Evolutionary conservation across 1,284 basidiomycete genomes (phyloP).

Genomic region (Boletus smithii): DNA sequence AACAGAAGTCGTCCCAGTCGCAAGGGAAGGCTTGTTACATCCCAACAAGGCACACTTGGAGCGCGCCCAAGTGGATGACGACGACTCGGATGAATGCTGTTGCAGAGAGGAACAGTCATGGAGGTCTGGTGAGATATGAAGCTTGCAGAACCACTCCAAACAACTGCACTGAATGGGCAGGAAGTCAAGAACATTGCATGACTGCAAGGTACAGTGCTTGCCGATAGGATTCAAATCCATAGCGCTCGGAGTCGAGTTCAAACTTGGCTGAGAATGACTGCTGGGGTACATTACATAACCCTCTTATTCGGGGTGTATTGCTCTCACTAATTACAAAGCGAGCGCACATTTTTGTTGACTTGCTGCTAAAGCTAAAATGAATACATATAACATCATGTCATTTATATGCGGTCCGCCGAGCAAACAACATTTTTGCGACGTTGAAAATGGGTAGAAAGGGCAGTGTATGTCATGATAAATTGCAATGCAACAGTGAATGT

Average conservation of each 20-base stretch:
- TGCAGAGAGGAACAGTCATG: conserved; percentile 49
- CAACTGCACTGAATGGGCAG: conserved; percentile 51
- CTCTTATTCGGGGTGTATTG: too few species aligned
- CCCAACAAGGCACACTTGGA: conserved; percentile 47
- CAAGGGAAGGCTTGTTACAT: conserved; percentile 57
- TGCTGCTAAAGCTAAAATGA: conserved; percentile 7
- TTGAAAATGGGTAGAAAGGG: background rate
- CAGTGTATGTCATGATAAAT: background rate
- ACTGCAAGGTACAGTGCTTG: conserved; percentile 43
- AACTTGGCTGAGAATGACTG: too few species aligned
- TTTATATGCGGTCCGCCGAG: conserved; percentile 5
- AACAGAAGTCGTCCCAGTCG: conserved; percentile 34
- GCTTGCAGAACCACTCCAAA: conserved; percentile 43
- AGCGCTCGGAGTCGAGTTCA: background rate
- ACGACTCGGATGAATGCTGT: conserved; percentile 1
- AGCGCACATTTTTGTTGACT: conserved; percentile 1
- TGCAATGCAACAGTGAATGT: conserved; percentile 5
- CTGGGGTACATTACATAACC: conserved; percentile 8
- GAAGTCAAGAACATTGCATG: conserved; percentile 50
- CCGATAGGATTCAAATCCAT: conserved; percentile 43
- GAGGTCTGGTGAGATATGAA: conserved; percentile 51
- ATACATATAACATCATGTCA: conserved; percentile 19
- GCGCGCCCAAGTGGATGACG: conserved; percentile 29
- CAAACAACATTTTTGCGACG: conserved; percentile 3
- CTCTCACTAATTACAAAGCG: background rate